Conservation (phyloP, 2,329 filamentous ascomycete species). For the Gyromitra esculenta region DNA sequence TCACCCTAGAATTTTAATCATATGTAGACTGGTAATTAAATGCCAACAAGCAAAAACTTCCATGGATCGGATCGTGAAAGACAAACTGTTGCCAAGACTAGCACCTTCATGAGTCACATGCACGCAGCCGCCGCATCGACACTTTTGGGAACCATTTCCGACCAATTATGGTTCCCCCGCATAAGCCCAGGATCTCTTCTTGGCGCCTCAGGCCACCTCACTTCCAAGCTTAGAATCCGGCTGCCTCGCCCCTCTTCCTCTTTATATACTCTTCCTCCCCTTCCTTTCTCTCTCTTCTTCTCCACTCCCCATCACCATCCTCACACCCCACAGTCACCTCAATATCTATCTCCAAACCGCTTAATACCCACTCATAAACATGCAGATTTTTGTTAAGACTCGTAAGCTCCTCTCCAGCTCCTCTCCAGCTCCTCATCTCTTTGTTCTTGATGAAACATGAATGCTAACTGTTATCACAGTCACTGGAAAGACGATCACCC, state of each 20-base stretch:
- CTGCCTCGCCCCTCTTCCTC: conserved; percentile 24
- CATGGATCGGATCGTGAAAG: not conserved
- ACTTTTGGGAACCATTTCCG: conserved; percentile 8
- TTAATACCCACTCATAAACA: conserved; percentile 64
- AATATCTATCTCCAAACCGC: not conserved
- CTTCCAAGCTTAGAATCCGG: conserved; percentile 26
- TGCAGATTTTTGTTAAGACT: conserved; percentile 99
- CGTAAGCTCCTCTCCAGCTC: conserved; percentile 57
- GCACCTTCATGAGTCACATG: conserved; percentile 42
- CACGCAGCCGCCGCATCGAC: conserved; percentile 17
- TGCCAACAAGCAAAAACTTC: not conserved
- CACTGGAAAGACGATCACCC: conserved; percentile 69
- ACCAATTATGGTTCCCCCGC: conserved; percentile 24
- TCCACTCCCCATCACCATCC: conserved; percentile 16
- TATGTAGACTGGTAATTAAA: not conserved
- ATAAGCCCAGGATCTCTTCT: conserved; percentile 28
- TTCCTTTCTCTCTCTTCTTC: conserved; percentile 14
- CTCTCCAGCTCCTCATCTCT: not conserved
- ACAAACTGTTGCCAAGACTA: conserved; percentile 40
- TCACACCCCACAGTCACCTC: conserved; percentile 13
- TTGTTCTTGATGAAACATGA: not conserved
- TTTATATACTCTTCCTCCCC: conserved; percentile 37
- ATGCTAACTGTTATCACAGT: conserved; percentile 61
- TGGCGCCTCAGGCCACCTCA: conserved; percentile 48
- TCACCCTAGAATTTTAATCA: no score